These are phyloP conservation scores for Wickerhamomyces tratensis DNA, from an alignment of 805 yeast species.

Conservation along the genomic window DNA sequence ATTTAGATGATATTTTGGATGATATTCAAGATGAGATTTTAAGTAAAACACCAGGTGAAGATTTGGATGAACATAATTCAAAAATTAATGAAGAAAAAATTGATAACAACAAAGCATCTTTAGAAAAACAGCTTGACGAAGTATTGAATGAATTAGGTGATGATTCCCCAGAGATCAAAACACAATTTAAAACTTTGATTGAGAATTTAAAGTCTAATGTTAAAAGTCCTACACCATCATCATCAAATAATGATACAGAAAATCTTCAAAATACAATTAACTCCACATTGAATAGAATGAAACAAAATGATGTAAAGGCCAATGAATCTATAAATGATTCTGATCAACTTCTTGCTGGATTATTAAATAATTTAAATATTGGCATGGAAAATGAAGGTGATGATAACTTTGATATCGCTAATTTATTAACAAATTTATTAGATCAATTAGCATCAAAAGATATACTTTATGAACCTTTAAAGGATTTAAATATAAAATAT, in stretches of 20 bases:
- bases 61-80: conserved; percentile 8
- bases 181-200: conserved; percentile 37
- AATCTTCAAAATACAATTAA: conserved; percentile 69
- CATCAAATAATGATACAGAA: conserved; percentile 18
- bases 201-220: conserved; percentile 13
- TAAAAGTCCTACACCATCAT: too few species aligned
- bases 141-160: conserved; percentile 23
- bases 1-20: conserved; percentile 76
- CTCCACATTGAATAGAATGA: conserved; percentile 70
- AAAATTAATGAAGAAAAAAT: conserved; percentile 8
- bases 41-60: conserved; percentile 28
- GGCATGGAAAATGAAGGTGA: conserved; percentile 26
- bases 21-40: conserved; percentile 71
- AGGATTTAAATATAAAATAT: conserved; percentile 65
- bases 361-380: conserved; percentile 51
- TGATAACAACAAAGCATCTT: neutral
- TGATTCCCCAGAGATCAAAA: conserved; percentile 42
- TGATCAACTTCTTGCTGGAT: conserved; percentile 47
- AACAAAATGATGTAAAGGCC: conserved; percentile 63
- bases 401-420: conserved; percentile 49
- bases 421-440: conserved; percentile 61
- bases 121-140: conserved; percentile 18
- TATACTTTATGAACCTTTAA: conserved; percentile 80
- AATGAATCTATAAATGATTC: conserved; percentile 46
- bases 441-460: conserved; percentile 78